These are phyloP conservation scores for Biscutella laevigata DNA, from an alignment of 441 rosid genomes.

Conservation along the genomic window DNA sequence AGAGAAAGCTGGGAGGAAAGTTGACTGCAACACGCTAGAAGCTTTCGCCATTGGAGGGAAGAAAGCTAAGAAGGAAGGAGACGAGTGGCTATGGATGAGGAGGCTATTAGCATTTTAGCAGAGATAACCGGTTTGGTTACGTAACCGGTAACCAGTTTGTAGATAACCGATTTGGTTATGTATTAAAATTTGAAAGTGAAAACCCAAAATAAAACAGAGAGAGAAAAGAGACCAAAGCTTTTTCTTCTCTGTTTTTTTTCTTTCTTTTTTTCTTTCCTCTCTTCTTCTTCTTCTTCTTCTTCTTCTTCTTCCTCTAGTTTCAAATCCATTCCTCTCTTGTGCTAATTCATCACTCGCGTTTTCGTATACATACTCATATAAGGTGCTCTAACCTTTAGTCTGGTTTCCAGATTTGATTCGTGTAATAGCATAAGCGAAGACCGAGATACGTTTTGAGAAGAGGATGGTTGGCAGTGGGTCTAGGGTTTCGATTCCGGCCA, in stretches of 20 bases:
- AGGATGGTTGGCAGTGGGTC: slow-evolving; percentile 66
- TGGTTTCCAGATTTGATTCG: slow-evolving; percentile 17
- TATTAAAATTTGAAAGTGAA: too few species aligned
- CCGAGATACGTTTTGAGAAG: slow-evolving; percentile 17
- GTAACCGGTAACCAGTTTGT: too few species aligned
- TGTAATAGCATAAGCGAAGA: not conserved
- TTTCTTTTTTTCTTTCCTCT: not conserved
- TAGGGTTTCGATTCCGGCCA: slow-evolving; percentile 64
- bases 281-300: not conserved
- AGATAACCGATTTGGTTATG: too few species aligned
- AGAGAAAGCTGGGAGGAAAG: slow-evolving; percentile 39
- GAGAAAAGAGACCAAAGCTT: too few species aligned
- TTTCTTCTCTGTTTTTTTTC: not conserved
- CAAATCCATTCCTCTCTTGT: slow-evolving; percentile 25
- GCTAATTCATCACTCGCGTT: slow-evolving; percentile 14
- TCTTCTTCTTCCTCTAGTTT: slow-evolving; percentile 14
- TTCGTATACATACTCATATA: slow-evolving; percentile 9
- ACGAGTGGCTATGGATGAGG: slow-evolving; percentile 24
- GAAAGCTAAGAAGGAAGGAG: slow-evolving; percentile 3
- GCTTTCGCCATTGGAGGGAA: slow-evolving; percentile 49
- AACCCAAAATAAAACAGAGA: too few species aligned
- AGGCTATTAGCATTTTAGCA: not conserved
- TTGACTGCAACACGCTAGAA: slow-evolving; percentile 40
- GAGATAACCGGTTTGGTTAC: too few species aligned
- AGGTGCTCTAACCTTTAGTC: slow-evolving; percentile 11